Percentiles rank a stretch among this genome's conserved stretches.
Evolutionary conservation across 805 yeast species (phyloP).

Genomic region (Wickerhamomyces queroliae): DNA sequence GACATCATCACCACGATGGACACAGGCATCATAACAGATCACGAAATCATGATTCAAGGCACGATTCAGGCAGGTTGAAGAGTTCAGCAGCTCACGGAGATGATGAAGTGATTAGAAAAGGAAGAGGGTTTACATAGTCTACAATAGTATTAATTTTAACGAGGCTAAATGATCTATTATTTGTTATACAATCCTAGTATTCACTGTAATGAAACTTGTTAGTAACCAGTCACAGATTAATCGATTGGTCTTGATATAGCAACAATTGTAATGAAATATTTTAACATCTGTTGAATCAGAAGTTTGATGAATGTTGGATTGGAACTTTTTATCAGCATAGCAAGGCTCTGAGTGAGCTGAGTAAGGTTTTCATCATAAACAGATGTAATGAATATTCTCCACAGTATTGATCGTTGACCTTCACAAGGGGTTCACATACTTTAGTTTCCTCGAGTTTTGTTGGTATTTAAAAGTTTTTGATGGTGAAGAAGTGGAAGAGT

Average conservation of each 20-base stretch:
- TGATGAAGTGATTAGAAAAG: neutral
- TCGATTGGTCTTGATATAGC: neutral
- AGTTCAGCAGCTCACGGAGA: neutral
- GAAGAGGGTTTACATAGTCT: conserved; percentile 1
- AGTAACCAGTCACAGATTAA: neutral
- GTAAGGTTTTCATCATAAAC: conserved; percentile 16
- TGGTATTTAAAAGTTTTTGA: neutral
- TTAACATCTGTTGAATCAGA: conserved; percentile 6
- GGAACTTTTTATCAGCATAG: conserved; percentile 14
- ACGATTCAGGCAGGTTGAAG: neutral
- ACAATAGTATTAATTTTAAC: neutral
- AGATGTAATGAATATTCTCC: too few relatives aligned
- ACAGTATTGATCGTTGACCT: too few relatives aligned
- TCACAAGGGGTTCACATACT: too few relatives aligned
- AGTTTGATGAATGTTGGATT: conserved; percentile 17
- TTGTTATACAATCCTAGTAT: neutral
- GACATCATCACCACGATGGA: neutral
- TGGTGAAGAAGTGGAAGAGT: neutral
- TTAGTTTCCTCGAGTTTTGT: too few relatives aligned
- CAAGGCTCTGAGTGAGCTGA: conserved; percentile 20
- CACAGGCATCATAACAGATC: neutral
- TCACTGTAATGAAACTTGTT: neutral
- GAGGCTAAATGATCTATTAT: neutral
- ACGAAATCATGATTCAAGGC: neutral
- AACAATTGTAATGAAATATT: neutral